Percentiles rank a stretch among this genome's conserved stretches.
These are phyloP conservation scores for Chaetomiaceae sp. DNA, from an alignment of 2,329 filamentous ascomycete species.

Conservation along the genomic window DNA sequence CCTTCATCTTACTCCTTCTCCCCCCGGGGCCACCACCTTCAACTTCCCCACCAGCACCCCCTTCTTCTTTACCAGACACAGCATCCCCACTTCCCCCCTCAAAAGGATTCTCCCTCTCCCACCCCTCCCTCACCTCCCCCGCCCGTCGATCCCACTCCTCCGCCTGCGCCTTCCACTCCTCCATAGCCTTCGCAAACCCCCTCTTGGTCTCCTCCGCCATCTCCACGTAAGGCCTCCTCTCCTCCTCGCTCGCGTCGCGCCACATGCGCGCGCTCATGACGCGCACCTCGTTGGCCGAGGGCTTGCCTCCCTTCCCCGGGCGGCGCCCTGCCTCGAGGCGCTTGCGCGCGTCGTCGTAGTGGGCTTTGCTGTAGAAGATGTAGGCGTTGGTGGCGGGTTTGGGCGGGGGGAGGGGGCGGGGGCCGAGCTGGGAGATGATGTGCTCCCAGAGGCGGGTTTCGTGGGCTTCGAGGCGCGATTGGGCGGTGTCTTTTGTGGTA, in stretches of 20 bases:
- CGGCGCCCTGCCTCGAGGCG: conserved; percentile 63
- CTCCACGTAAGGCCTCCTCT: conserved; percentile 73
- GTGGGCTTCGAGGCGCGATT: conserved; percentile 53
- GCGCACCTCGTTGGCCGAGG: conserved; percentile 75
- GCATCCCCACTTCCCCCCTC: not conserved
- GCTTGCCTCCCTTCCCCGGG: conserved; percentile 55
- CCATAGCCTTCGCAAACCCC: conserved; percentile 54
- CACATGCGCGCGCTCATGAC: conserved; percentile 86
- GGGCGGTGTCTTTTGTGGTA: conserved; percentile 40
- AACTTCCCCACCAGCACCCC: conserved; percentile 30
- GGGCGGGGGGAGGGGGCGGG: conserved; percentile 65
- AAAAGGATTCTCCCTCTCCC: conserved; percentile 47
- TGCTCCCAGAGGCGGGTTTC: conserved; percentile 51
- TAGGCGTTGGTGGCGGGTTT: conserved; percentile 81
- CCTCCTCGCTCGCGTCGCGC: conserved; percentile 68
- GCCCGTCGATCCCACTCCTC: conserved; percentile 70
- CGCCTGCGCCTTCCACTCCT: conserved; percentile 55
- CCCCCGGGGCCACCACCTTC: conserved; percentile 20
- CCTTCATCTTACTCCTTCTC: conserved; percentile 30
- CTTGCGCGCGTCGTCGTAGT: conserved; percentile 59
- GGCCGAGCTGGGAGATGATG: conserved; percentile 60
- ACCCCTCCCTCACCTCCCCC: conserved; percentile 47
- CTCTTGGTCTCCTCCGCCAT: conserved; percentile 67
- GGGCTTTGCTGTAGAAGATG: conserved; percentile 77
- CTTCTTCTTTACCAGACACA: conserved; percentile 6